Evolutionary conservation across 257 asterid species (phyloP).

Genomic region (Petunia axillaris): DNA sequence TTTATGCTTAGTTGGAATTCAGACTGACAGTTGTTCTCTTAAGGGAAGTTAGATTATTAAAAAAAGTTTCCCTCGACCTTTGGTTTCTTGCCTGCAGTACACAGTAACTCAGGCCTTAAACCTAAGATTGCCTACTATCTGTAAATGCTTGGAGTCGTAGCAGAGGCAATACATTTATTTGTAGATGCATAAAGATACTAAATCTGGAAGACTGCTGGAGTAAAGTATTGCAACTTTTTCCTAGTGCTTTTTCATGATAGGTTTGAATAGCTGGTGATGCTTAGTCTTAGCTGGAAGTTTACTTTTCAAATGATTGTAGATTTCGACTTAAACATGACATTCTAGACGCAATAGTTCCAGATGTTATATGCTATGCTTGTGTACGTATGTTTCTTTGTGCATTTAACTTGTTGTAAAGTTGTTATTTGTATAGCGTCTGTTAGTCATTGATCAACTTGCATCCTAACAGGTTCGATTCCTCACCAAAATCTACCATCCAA

Average conservation of each 20-base stretch:
- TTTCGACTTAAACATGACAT: not conserved
- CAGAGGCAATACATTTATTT: not conserved
- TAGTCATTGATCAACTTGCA: slow-evolving; percentile 14
- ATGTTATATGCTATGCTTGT: not conserved
- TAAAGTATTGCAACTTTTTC: not conserved
- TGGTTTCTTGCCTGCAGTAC: not conserved
- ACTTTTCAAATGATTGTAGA: slow-evolving; percentile 4
- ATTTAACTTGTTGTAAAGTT: not conserved
- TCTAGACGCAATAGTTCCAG: not conserved
- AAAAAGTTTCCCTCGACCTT: not conserved
- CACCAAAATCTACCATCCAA: slow-evolving; percentile 99
- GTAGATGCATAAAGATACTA: not conserved
- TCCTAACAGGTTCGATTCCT: slow-evolving; percentile 90
- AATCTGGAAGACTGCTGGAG: not conserved
- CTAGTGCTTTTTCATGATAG: not conserved
- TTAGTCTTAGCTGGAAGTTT: not conserved
- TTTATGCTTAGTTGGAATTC: not conserved
- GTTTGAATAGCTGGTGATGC: not conserved
- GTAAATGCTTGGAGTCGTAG: not conserved
- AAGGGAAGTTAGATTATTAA: not conserved
- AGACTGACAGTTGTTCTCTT: not conserved
- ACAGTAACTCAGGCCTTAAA: not conserved
- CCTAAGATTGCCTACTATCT: not conserved
- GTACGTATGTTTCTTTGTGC: not conserved
- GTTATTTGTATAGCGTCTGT: not conserved